These are phyloP conservation scores for Hymenoscyphus infarciens DNA, from an alignment of 2,329 filamentous ascomycete genomes.

Conservation along the genomic window DNA sequence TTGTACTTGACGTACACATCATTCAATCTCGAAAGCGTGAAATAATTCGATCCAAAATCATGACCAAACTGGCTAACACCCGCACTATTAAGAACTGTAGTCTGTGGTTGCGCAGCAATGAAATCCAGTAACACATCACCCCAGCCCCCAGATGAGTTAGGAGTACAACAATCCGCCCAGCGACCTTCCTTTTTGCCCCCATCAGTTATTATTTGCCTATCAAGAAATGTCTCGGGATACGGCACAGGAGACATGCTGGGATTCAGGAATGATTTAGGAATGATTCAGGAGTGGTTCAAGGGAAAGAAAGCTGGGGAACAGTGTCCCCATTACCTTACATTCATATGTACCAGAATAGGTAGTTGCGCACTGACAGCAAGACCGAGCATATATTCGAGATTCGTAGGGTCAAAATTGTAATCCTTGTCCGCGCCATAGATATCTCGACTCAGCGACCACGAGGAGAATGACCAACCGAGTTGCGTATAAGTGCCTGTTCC, in stretches of 20 bases:
- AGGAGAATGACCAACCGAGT: conserved; percentile 22
- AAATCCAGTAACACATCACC: conserved; percentile 19
- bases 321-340: too few relatives aligned
- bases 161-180: conserved; percentile 22
- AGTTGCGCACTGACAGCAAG: conserved; percentile 10
- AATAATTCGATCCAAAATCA: conserved; percentile 19
- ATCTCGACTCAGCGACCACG: conserved; percentile 22
- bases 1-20: conserved; percentile 17
- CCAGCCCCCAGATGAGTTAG: conserved; percentile 19
- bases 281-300: too few relatives aligned
- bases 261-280: too few relatives aligned
- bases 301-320: too few relatives aligned
- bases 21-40: conserved; percentile 17
- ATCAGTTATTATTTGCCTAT: too few relatives aligned
- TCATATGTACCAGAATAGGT: conserved; percentile 22
- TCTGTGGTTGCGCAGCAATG: conserved; percentile 18
- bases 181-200: too few relatives aligned
- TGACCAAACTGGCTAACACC: conserved; percentile 12
- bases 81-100: conserved; percentile 13
- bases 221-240: too few relatives aligned
- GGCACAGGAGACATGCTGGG: too few relatives aligned
- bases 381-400: conserved; percentile 18
- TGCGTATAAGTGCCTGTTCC: conserved; percentile 16
- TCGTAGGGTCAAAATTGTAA: conserved; percentile 20
- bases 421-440: conserved; percentile 13